Evolutionary conservation across 2,329 filamentous ascomycete genomes (phyloP), one percentile per base, ranked within the genome.

Genomic region (Aschersonia sp.): DNA sequence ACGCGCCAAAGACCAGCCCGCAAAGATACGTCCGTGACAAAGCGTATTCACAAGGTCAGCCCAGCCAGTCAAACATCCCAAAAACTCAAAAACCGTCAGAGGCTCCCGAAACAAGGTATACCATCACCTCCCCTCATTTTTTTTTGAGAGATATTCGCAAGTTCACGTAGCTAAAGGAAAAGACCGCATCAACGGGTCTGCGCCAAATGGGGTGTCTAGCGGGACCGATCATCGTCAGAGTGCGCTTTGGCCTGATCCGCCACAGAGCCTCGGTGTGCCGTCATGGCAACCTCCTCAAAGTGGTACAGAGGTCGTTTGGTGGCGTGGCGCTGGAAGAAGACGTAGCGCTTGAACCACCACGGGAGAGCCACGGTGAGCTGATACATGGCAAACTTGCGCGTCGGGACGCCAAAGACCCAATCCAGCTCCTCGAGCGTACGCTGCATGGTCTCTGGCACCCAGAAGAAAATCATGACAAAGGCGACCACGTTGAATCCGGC

Each of bases 401-500:
- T 60, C n/a, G 69, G 68, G 1, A 73, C 69, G 8, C 63, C 67
- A 35, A 73, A 75, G 47, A 74, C 68, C 49, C 66, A 70, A 58
- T 75, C 71, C 50, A 75, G 66, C 53, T 73, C 70, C 56, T 72
- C 70, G 5, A 73, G 64, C 0, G 68, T 70, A 46, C 65, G 64
- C 55, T 70, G 72, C 63, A 78, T 79, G 0, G 76, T 80, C 57
- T 79, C 76, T 0, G 61, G 62, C 2, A 65, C 63, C 48, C 58
- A 60, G 52, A 63, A 59, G 54, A 78, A 75, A 49, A 79, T 76
- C 62, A 78, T 69, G 46, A 72, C 46, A 45, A 78, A 69, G 1
- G 74, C 75, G 2, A 75, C 56, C 0, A 74, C 55, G 52, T 79
- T 79, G 49, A 78, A 69, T 1, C 69, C 74, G 0, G 75, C 75